Base-by-base conservation (phyloP, 2,329 filamentous ascomycete species). In the Gremmenia infestans region DNA sequence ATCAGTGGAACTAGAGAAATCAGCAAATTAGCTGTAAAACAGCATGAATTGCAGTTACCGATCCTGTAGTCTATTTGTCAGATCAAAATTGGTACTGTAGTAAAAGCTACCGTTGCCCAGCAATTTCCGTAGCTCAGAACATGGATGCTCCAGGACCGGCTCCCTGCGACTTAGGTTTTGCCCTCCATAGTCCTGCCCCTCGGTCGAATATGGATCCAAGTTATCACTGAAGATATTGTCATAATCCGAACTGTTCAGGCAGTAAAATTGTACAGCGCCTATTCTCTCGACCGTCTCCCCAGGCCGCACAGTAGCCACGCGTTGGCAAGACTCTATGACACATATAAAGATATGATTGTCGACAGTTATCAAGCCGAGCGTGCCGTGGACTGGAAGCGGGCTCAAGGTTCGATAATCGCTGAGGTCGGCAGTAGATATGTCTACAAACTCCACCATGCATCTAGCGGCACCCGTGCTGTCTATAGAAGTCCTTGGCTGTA, bases 11-110 rank as follows among this genome's bases (percentile, higher is more conserved):
- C 88, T 91, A 63, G 45, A 66, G 45, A 28, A n/a, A 54, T 67
- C 43, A 61, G 59, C 23, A 52, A 54, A 51, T 48, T n/a, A 12
- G n/a, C 14, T 15, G 19, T 32, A n/a, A 5, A 9, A 32, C 42
- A 40, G 19, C 15, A 50, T 39, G 53, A 54, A 53, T 53, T 11
- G 54, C 36, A 52, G 72, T 66, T 70, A 91, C 82, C 93, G 85
- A 68, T 97, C 88, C 72, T 99, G 94, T 60, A 97, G 75, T 63
- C 94, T 83, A 72, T 96, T 92, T 3, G 94, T 99, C 49, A 99
- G 78, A 70, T 99, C 93, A 71, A 99, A 99, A 72, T 97, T 91
- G n/a, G 91, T 90, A 70, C 91, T 97, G 75, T 97, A 99, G 72
- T 97, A 99, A 70, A 99, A 99, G 32, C 88, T 96, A 25, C 93